Conservation (phyloP, 1,139 yeast species). For the Yamadazyma diddensiae region DNA sequence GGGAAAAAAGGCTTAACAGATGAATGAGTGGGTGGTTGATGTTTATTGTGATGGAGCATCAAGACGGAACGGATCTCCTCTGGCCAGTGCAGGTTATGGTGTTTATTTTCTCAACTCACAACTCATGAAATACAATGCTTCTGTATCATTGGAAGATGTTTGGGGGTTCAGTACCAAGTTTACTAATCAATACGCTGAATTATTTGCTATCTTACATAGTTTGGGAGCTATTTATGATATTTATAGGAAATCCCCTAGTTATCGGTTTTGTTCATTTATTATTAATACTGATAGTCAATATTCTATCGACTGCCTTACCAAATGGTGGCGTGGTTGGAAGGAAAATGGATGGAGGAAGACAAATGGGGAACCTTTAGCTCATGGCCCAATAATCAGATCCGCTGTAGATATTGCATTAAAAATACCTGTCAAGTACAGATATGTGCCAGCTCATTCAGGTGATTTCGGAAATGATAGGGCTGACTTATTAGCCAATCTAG, state of each 20-base stretch:
- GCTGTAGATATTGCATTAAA: constrained; percentile 16
- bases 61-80: constrained; percentile 46
- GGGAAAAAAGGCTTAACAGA: too few species aligned
- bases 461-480: constrained; percentile 73
- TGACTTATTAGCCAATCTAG: constrained; percentile 67
- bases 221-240: constrained; percentile 32
- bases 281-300: constrained; percentile 61
- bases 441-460: constrained; percentile 77
- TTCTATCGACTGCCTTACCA: constrained; percentile 43
- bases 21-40: too few species aligned
- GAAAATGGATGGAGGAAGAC: constrained; percentile 50
- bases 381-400: constrained; percentile 43
- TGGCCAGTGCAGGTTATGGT: constrained; percentile 62
- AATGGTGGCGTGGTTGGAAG: constrained; percentile 55
- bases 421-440: constrained; percentile 14
- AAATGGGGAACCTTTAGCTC: constrained; percentile 45
- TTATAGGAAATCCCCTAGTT: not conserved
- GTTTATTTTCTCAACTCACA: constrained; percentile 51
- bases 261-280: constrained; percentile 7
- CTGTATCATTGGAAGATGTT: not conserved
- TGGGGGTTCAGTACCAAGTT: constrained; percentile 23
- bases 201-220: constrained; percentile 63
- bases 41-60: constrained; percentile 74
- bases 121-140: not conserved
- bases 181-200: constrained; percentile 83